Evolutionary conservation across 2,329 filamentous ascomycete genomes (phyloP).

Genomic region (Emmonsiellopsis sp.): DNA sequence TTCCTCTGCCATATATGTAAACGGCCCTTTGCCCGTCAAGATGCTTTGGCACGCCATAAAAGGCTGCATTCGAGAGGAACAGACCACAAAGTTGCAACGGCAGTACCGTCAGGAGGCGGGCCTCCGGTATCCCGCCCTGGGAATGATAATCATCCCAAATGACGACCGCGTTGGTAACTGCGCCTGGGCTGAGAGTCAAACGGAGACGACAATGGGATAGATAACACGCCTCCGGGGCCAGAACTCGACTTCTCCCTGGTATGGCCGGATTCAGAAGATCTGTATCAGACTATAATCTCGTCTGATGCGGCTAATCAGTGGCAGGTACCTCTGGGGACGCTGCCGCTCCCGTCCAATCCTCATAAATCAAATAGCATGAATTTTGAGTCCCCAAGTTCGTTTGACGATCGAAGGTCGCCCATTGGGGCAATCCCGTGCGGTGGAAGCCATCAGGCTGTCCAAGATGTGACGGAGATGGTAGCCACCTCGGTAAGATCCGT

Average conservation of each 20-base stretch:
- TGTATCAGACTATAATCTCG: conserved; percentile 37
- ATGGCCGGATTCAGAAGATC: conserved; percentile 37
- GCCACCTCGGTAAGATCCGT: conserved; percentile 28
- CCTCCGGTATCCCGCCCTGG: background rate
- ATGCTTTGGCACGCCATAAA: conserved; percentile 36
- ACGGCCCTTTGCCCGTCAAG: conserved; percentile 34
- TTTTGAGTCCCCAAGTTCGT: conserved; percentile 27
- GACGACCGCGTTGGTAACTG: background rate
- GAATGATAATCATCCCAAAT: background rate
- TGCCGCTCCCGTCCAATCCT: conserved; percentile 28
- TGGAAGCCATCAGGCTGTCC: conserved; percentile 35
- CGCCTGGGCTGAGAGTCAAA: background rate
- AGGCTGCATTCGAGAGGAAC: conserved; percentile 29
- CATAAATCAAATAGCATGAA: conserved; percentile 21
- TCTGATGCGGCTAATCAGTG: conserved; percentile 30
- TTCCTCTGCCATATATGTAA: conserved; percentile 33
- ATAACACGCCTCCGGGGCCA: conserved; percentile 14
- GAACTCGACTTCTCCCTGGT: conserved; percentile 34
- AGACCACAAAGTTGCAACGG: conserved; percentile 14
- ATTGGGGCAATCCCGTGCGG: conserved; percentile 32
- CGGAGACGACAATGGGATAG: conserved; percentile 13
- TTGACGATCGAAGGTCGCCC: conserved; percentile 27
- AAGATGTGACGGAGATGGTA: conserved; percentile 37
- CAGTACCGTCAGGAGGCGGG: conserved; percentile 7
- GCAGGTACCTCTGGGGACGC: conserved; percentile 34